A percentile compares a stretch with the other conserved stretches of the same genome.
Conservation (phyloP, 169 alveolate genomes). For the Plasmodium cynomolgi region DNA sequence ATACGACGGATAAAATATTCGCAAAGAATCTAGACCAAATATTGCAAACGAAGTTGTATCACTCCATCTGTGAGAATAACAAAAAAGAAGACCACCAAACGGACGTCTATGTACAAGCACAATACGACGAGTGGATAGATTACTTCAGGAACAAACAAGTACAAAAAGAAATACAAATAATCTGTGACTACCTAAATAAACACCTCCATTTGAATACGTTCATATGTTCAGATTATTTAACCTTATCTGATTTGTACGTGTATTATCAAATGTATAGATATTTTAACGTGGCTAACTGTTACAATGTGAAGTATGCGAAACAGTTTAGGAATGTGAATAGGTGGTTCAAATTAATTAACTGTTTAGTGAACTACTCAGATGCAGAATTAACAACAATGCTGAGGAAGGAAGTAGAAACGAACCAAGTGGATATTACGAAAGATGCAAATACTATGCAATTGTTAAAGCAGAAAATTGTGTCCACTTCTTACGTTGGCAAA, state of each 20-base stretch:
- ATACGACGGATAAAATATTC: conserved; percentile 45
- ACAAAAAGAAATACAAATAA: conserved; percentile 4
- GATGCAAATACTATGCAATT: not conserved
- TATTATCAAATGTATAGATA: conserved; percentile 54
- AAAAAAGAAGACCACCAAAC: conserved; percentile 8
- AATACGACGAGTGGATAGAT: conserved; percentile 73
- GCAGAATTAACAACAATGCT: not conserved
- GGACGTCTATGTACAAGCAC: conserved; percentile 38
- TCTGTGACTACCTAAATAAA: conserved; percentile 49
- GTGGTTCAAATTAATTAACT: conserved; percentile 48
- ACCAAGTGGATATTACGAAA: not conserved
- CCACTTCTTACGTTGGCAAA: conserved; percentile 82
- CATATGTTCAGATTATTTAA: conserved; percentile 15
- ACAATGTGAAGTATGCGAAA: not conserved
- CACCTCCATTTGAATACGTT: conserved; percentile 64
- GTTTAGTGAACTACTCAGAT: not conserved
- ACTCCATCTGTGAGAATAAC: not conserved
- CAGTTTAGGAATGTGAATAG: conserved; percentile 35
- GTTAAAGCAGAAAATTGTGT: not conserved
- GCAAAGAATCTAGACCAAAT: conserved; percentile 50
- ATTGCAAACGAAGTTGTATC: conserved; percentile 40
- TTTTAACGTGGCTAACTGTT: conserved; percentile 6
- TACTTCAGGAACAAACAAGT: conserved; percentile 18
- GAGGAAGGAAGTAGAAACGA: not conserved
- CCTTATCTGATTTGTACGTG: conserved; percentile 60